Base-by-base conservation (phyloP, 805 yeast species). In the Candida fluviatilis region DNA sequence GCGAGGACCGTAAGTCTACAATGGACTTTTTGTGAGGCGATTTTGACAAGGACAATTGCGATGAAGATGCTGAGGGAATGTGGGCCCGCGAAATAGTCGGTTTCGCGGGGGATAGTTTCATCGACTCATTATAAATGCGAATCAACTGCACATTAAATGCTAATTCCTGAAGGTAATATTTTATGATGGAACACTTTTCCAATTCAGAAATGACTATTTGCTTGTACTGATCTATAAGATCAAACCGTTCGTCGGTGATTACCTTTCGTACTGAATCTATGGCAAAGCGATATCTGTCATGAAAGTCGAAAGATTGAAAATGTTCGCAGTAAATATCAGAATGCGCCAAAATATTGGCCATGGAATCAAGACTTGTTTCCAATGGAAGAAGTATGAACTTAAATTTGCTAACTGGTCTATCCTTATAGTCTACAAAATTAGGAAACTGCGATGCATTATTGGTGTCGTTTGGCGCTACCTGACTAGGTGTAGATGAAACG, bases 81-180 rank as follows among this genome's bases (percentile, higher is more conserved):
- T 18, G 25, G 10, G 16, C 25, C 18, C 16, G 21, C n/a, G 25
- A 34, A 24, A 35, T 26, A 26, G 17, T 35, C 34, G 33, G 36
- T 15, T 33, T 31, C 4, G 32, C 14, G 29, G 46, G 40, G 11
- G 46, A 36, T 16, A 36, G 42, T 37, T 52, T 57, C 11, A 54
- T 28, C 36, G 52, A 51, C 39, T 55, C 61, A 18, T 72, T 74
- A 55, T 73, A 81, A 8, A 83, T 73, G 35, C 90, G 59, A 8
- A 75, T 76, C n/a, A 80, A 75, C 57, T 83, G 90, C 12, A 82
- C 76, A 39, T 75, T 69, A 37, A 77, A 71, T 12, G 85, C 84
- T 34, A 82, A 49, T 33, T 61, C 69, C 15, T 59, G 62, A 21
- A 82, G 59, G 51, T 77, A 83, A 7, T 54, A 55, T 18, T 60